A percentile compares a stretch with the other conserved stretches of the same genome.
phyloP scores from a whole-genome alignment of 306 rosid genomes.

The Medicago arabica region DNA sequence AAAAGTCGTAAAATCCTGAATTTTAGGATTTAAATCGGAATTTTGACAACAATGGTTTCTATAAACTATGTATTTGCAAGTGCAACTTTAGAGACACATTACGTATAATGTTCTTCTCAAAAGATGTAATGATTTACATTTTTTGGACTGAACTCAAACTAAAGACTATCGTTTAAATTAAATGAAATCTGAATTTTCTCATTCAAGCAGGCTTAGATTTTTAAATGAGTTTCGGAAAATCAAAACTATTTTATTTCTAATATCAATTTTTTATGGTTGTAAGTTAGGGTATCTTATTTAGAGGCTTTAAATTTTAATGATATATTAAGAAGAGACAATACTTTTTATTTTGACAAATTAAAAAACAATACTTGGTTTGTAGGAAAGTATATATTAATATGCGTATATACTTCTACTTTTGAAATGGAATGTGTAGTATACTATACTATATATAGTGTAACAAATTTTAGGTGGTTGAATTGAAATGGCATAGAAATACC shows the following conservation, averaged over 20 bases:
- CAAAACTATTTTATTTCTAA: not conserved
- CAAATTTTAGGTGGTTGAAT: slow-evolving; percentile 8
- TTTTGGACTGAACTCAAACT: not conserved
- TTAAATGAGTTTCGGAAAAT: not conserved
- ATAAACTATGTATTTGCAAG: not conserved
- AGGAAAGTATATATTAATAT: not conserved
- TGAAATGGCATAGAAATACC: slow-evolving; percentile 4
- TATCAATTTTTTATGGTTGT: not conserved
- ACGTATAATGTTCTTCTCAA: too few species aligned
- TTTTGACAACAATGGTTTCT: too few species aligned
- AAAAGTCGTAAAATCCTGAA: too few species aligned
- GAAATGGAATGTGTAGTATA: not conserved
- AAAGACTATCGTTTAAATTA: not conserved
- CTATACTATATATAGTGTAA: not conserved
- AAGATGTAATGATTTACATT: not conserved
- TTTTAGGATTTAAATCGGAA: too few species aligned
- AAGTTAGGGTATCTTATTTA: not conserved
- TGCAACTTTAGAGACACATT: not conserved
- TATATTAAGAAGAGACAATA: not conserved
- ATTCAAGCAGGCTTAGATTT: not conserved
- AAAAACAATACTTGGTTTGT: not conserved
- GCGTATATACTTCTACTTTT: not conserved
- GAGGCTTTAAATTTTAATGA: slow-evolving; percentile 22
- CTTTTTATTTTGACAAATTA: not conserved
- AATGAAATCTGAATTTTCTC: not conserved